Evolutionary conservation across 2,329 filamentous ascomycete genomes (phyloP), one percentile per base, ranked within the genome.

Genomic region (Paecilomyces fulvus): DNA sequence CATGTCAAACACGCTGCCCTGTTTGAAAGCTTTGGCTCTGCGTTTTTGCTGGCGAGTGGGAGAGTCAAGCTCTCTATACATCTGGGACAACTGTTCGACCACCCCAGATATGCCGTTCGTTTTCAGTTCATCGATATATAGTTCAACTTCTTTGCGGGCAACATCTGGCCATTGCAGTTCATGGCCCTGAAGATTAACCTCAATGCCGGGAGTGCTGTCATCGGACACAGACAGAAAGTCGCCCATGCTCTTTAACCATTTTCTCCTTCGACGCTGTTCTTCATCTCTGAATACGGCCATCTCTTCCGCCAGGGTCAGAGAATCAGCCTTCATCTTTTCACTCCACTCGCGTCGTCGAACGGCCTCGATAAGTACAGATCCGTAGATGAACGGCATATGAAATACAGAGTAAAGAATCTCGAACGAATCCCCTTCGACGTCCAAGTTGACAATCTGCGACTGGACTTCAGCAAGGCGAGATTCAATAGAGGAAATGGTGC

Each of bases 201-300:
- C 92, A 49, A 96, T 83, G 0, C 87, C 86, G 37, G 90, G 79
- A 20, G 90, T 85, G 56, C 83, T 86, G 23, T 81, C 83, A 58
- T 94, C 88, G 0, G 84, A 77, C n/a, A 75, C 66, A 0, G 77
- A 79, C 49, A 92, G 84, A 3, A 86, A 85, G 65, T 86, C 86
- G 7, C 89, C 90, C 51, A 95, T 87, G 61, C 83, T 87, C 67
- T 91, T 95, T 59, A 92, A 81, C 94, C 94, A 99, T 67, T 89
- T 95, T 65, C 88, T 89, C 50, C 94, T 83, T 53, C 94, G 81
- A 64, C 92, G 91, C 53, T 89, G 83, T 70, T 99, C 94, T 71
- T 97, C 94, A 59, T 96, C 92, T 66, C 94, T 90, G 61, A 95
- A 92, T 0, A 89, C 78, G 1, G 91, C 90, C 81, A 97, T 90